Evolutionary conservation across 2,329 filamentous ascomycete genomes (phyloP), one percentile per base, ranked within the genome.

Genomic region (Alternaria ventricosa): DNA sequence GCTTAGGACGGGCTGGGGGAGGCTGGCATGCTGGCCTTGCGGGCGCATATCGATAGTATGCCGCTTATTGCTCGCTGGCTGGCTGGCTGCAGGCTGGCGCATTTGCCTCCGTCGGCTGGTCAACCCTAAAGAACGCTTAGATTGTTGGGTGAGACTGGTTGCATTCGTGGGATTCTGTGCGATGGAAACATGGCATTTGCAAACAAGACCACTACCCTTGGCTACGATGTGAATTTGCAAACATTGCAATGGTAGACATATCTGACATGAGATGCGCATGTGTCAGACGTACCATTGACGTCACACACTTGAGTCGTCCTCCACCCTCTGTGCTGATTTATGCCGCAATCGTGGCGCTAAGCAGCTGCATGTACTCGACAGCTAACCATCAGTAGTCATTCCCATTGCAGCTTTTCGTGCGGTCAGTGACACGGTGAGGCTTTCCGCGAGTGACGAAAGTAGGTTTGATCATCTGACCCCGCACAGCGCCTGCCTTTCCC

Each of bases 31-130:
- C 27, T 57, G 53, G 53, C 55, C 15, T 44, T 46, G 45, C 33
- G 55, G 58, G 7, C 55, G 47, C 47, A 61, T 65, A 62, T 56
- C 50, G 59, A 65, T 65, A 59, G 43, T 57, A 15, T 51, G 50
- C 50, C 44, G 54, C 55, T 44, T 55, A 22, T n/a, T 43, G 25
- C 47, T 45, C 36, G 47, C 50, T 55, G 51, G 36, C 20, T 20
- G 46, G 46, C 25, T 20, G 18, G 18, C 43, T 20, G 18, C 43
- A 45, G 55, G 60, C 28, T 55, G 30, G 57, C 43, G 54, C 25
- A 13, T 61, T 18, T 57, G 54, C 44, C 54, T 53, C 41, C 12
- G 36, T 44, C 47, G 46, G 18, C 57, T 23, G 25, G 49, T 36
- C 36, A 18, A 43, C 56, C 27, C 55, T 51, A 53, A 28, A 36